phyloP scores from a whole-genome alignment of 768 basidiomycete genomes.

The Russula ochroleuca region DNA sequence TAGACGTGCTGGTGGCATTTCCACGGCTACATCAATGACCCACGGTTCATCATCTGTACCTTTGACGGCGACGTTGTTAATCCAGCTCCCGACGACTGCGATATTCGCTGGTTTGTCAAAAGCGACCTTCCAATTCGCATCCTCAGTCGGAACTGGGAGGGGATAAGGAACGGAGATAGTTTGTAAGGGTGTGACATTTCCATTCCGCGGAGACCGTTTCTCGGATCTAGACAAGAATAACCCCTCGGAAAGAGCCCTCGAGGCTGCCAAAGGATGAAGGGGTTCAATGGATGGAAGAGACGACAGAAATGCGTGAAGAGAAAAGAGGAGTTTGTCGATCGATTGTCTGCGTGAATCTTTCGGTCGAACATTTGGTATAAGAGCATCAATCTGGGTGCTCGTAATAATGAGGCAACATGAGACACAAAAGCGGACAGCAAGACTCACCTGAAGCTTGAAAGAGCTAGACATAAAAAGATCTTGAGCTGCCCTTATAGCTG shows the following conservation, averaged over 20 bases:
- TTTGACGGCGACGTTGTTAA: constrained; percentile 69
- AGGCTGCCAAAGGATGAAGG: constrained; percentile 63
- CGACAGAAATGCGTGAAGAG: constrained; percentile 62
- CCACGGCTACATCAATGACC: constrained; percentile 73
- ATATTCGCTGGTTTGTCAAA: constrained; percentile 78
- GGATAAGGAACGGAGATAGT: constrained; percentile 62
- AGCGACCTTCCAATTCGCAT: constrained; percentile 84
- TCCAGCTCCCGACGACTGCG: constrained; percentile 82
- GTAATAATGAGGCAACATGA: constrained; percentile 20
- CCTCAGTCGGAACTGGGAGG: constrained; percentile 64
- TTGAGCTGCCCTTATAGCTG: constrained; percentile 65
- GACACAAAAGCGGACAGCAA: too few relatives aligned
- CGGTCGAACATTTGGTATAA: constrained; percentile 72
- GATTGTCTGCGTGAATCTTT: constrained; percentile 52
- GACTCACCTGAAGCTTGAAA: constrained; percentile 76
- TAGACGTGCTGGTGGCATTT: constrained; percentile 71
- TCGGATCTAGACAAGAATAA: constrained; percentile 29
- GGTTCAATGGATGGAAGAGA: constrained; percentile 53
- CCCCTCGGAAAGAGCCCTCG: constrained; percentile 48
- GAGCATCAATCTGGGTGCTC: constrained; percentile 60
- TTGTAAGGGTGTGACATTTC: neutral
- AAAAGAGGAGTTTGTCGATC: constrained; percentile 63
- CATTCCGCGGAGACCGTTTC: constrained; percentile 9
- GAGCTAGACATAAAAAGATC: constrained; percentile 72
- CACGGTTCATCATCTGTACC: constrained; percentile 60